Conservation (phyloP, 2,329 filamentous ascomycete genomes). For the Conoideocrella luteorostrata region DNA sequence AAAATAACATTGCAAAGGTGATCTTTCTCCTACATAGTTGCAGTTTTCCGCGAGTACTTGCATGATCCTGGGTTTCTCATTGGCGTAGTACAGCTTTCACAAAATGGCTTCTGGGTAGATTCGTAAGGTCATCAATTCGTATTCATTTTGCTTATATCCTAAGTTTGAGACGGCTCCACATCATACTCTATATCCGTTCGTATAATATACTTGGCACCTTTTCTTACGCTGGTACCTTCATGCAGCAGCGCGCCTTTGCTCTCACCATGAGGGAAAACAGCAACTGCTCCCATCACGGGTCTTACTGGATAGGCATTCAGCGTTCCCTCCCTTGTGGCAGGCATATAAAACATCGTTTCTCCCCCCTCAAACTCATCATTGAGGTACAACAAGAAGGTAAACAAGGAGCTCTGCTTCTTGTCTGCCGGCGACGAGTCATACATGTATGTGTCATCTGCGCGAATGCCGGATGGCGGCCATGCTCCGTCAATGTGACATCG, state of each 20-base stretch:
- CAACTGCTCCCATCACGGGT: constrained; percentile 62
- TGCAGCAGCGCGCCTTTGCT: constrained; percentile 58
- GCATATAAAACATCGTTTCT: constrained; percentile 66
- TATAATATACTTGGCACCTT: constrained; percentile 62
- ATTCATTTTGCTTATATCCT: neutral
- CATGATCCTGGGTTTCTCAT: no score
- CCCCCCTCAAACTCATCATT: constrained; percentile 68
- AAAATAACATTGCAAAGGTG: no score
- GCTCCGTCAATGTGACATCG: constrained; percentile 65
- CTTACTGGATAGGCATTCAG: constrained; percentile 64
- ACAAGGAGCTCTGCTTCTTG: constrained; percentile 59
- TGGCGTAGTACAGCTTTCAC: no score
- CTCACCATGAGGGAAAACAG: constrained; percentile 65
- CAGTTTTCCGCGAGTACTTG: no score
- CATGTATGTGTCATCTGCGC: constrained; percentile 50
- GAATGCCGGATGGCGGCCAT: constrained; percentile 64
- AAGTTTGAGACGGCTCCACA: constrained; percentile 32
- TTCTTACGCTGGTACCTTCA: constrained; percentile 64
- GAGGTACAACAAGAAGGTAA: constrained; percentile 63
- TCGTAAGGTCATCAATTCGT: neutral
- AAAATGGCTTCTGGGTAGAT: neutral
- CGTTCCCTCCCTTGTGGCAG: constrained; percentile 54
- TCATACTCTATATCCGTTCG: constrained; percentile 67
- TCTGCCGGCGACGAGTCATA: constrained; percentile 58
- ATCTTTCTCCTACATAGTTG: no score